Evolutionary conservation across 2,329 filamentous ascomycete genomes (phyloP), one percentile per base, ranked within the genome.

Genomic region (Phyllachora maydis): DNA sequence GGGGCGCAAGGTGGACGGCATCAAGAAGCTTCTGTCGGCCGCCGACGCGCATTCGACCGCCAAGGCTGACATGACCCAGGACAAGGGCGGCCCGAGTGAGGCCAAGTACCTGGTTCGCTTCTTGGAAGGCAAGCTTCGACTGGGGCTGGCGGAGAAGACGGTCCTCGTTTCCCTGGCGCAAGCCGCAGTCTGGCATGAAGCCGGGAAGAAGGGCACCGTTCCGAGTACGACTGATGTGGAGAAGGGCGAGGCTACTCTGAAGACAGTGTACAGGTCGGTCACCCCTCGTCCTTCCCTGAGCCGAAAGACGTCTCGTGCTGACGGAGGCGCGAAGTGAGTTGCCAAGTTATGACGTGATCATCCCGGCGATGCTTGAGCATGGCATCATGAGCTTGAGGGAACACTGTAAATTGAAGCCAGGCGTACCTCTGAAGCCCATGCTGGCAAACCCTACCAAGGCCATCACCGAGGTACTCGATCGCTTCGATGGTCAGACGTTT

Each of bases 371-470:
- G 57, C 55, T 93, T 14, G 58, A 88, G 36, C 65, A 88, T 37
- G 88, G 88, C 11, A 78, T 98, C 31, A 66, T 74, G 52, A 71
- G 82, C 18, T 52, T 98, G 8, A 65, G 67, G 24, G 74, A 91
- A 7, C 67, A 74, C 27, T 93, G 88, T 61, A 90, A 90, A 45
- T 62, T 98, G 21, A 77, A 81, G 34, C 85, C 88, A 0, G 88
- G 88, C 32, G 77, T 98, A 10, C 88, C 88, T 1, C 58, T 98
- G 28, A 98, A 98, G 48, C 88, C 88, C 37, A 98, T 98, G 88
- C 61, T 98, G 53, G 88, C 88, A 11, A 95, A 95, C 40, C 88
- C 88, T 3, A 98, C 88, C 7, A 98, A 98, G 46, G 83, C 88
- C 4, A 93, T 98, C 37, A 92, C 83, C 1, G 88, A 98, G 49